Conservation (phyloP, 2,329 filamentous ascomycete genomes). For the Trichoderma citrinoviride region DNA sequence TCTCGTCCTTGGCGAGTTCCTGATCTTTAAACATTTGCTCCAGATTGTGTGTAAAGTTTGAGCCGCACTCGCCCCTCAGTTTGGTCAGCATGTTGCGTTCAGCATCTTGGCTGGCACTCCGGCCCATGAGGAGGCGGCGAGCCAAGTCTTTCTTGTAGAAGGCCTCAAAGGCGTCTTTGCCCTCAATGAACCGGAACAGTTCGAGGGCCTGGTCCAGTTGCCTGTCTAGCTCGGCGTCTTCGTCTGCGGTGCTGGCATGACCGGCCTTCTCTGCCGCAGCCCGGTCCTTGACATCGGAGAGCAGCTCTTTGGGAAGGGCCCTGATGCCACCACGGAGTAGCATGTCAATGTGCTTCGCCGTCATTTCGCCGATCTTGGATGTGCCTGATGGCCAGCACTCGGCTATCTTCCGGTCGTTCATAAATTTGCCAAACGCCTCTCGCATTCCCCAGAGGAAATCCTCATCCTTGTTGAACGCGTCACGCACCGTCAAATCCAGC, state of each 20-base stretch:
- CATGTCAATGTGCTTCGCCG: conserved; percentile 93
- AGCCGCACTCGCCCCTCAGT: conserved; percentile 88
- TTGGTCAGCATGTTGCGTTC: conserved; percentile 94
- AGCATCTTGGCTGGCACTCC: conserved; percentile 90
- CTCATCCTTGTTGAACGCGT: conserved; percentile 75
- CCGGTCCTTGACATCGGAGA: conserved; percentile 59
- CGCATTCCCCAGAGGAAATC: conserved; percentile 74
- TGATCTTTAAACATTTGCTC: conserved; percentile 99
- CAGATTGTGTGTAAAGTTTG: conserved; percentile 91
- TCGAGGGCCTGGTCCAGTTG: conserved; percentile 92
- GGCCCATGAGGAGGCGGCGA: conserved; percentile 81
- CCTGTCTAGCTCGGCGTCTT: conserved; percentile 86
- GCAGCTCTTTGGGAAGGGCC: conserved; percentile 67
- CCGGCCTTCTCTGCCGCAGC: conserved; percentile 59
- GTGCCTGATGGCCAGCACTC: conserved; percentile 77
- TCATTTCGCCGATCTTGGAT: conserved; percentile 96
- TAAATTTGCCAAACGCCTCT: conserved; percentile 83
- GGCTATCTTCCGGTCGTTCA: conserved; percentile 80
- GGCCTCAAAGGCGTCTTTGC: conserved; percentile 96
- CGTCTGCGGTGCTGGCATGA: conserved; percentile 70
- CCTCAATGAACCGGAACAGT: conserved; percentile 93
- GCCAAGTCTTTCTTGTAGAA: conserved; percentile 99
- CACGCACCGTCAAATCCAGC: conserved; percentile 72
- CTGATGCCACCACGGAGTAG: conserved; percentile 85
- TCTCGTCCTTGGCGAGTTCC: conserved; percentile 87